These are phyloP conservation scores for Physcomitrium patens DNA, from an alignment of 225 moss, liverwort and hornwort species.

Conservation along the genomic window DNA sequence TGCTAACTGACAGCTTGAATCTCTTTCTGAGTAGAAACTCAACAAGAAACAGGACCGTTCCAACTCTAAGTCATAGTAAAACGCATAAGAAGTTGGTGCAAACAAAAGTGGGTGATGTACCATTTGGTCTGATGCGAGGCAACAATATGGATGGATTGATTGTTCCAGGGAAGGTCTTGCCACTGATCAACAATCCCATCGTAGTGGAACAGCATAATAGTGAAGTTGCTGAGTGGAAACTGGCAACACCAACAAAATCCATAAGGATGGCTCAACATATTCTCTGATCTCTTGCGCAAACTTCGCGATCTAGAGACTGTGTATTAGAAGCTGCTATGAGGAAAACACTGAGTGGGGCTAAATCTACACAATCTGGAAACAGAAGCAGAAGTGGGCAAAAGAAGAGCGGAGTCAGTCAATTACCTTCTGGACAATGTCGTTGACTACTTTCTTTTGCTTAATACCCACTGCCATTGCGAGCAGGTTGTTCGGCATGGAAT, in stretches of 20 bases:
- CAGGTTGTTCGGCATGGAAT: conserved; percentile 58
- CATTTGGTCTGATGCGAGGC: conserved; percentile 63
- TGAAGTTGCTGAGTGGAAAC: conserved; percentile 57
- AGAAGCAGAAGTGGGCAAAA: background rate
- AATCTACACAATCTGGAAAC: background rate
- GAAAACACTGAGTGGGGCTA: background rate
- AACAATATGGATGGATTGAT: conserved; percentile 48
- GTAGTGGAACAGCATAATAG: conserved; percentile 65
- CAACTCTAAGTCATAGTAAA: background rate
- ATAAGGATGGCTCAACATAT: background rate
- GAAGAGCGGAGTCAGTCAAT: background rate
- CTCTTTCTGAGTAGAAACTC: background rate
- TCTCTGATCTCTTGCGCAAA: accelerated
- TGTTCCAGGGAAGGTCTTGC: conserved; percentile 61
- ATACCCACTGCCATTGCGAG: conserved; percentile 91
- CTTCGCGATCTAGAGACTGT: background rate
- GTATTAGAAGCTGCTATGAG: background rate
- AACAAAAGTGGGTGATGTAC: conserved; percentile 10
- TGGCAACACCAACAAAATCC: conserved; percentile 21
- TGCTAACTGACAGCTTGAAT: background rate
- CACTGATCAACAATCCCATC: conserved; percentile 65
- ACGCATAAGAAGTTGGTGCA: background rate
- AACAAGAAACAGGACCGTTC: background rate
- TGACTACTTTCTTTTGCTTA: conserved; percentile 74
- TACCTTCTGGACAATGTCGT: conserved; percentile 81